Evolutionary conservation across 225 moss, liverwort and hornwort species (phyloP), one percentile per base, ranked within the genome.

Genomic region (Neckera pumila): DNA sequence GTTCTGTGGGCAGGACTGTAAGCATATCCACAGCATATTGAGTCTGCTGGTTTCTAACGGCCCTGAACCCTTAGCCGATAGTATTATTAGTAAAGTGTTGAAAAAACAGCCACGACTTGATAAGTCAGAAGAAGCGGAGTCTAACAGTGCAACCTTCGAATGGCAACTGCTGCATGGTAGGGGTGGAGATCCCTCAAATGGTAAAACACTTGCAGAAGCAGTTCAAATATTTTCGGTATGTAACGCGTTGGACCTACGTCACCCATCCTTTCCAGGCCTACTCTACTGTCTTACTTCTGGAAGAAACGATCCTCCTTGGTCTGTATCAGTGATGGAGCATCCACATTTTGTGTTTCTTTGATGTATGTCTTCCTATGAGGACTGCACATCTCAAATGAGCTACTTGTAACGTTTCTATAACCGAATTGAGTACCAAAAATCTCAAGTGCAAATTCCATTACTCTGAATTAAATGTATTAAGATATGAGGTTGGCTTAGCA

Each of bases 101-200:
- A 91, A 94, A 89, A 90, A 61, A 51, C 93, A 91, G 85, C 76
- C 83, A 66, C 86, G 73, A 84, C 76, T 91, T 30, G 92, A 90
- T 34, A 84, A 62, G 74, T 71, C 80, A 74, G 82, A 91, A 42
- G 94, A 91, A 56, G 80, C 61, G 60, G 91, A 94, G 56, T 91
- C 90, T 23, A 88, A 66, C 17, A 89, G 47, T 36, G 33, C 61
- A 76, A 84, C 84, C 49, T 97, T 94, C 90, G 85, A 94, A 88
- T 98, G 98, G 98, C 97, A 98, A 89, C 89, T 98, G 66, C 94
- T 98, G 67, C 97, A 98, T 93, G 97, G 98, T 72, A 94, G 96
- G 69, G 90, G 93, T 89, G 96, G 98, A 79, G 98, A 98, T 84
- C 95, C 96, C n/a, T 85, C 89, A 79, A 96, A 98, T 84, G 98